Evolutionary conservation across 768 basidiomycete species (phyloP), one percentile per base, ranked within the genome.

Genomic region (Daedalea quercina): DNA sequence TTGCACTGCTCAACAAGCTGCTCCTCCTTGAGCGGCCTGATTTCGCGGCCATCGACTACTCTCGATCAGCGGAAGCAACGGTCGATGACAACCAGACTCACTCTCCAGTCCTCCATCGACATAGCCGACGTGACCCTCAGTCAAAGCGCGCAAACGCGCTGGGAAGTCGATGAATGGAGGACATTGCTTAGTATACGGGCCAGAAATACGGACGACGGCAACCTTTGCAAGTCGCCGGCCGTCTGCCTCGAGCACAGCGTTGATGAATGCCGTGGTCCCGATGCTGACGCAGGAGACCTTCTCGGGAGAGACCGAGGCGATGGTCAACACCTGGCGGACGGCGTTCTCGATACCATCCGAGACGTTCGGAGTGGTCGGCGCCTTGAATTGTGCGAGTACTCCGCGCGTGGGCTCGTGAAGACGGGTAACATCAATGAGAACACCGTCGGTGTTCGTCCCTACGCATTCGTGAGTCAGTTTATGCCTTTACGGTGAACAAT

Each of bases 141-240:
- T 61, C 17, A 73, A 47, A 3, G 42, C 49, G 26, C 65, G 63
- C 17, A 76, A 51, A 19, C 67, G 68, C 23, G 47, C 61, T 1
- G 73, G 81, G 57, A 79, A 82, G 19, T 76, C 76, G 15, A 76
- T 69, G 55, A 80, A 82, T 0, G 84, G 77, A 11, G 82, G 84
- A 17, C 74, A 74, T 31, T 80, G 78, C n/a, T 65, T 69, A 2
- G 79, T 79, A 63, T 79, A 83, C 0, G 80, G 79, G 3, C 77
- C 79, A 44, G 80, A 81, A 7, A 86, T 71, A 51, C 84, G 76
- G 45, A 86, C 72, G 34, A 85, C 81, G 0, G 81, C 84, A 0
- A 86, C 83, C 44, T 76, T 76, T 43, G 75, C 72, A 13, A 85
- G 66, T n/a, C 77, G 71, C 2, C 72, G 55, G 4, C 74, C 65